Base-by-base conservation (phyloP, 2,329 filamentous ascomycete species). In the Botrytis deweyae region DNA sequence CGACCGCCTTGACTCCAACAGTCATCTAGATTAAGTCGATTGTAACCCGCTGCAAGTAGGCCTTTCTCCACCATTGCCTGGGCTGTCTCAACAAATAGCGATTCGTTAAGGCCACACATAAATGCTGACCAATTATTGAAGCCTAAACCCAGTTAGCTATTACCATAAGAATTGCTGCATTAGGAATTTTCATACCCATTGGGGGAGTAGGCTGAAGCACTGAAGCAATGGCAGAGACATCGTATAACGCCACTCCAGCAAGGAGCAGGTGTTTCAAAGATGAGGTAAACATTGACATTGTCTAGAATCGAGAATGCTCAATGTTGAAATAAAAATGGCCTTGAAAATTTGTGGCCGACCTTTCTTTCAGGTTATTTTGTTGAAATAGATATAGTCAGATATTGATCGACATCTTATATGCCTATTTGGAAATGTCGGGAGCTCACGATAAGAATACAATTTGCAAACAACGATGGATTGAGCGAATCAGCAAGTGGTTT, bases 11-110 rank as follows among this genome's bases (percentile, higher is more conserved):
- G 77, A 20, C 84, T 85, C 87, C 87, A 92, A 81, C 89, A 91
- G 79, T 92, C 90, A 78, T 91, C 89, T 72, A 89, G 85, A 73
- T 89, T 89, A 75, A 90, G 85, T 67, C 89, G 88, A 40, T 85
- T 81, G 78, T 89, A 89, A 6, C 88, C 88, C 16, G 84, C 84
- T 58, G 86, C 85, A 75, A 85, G 83, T 10, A 87, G 81, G 9
- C 85, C 87, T 7, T 85, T 81, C 10, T 84, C 81, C 38, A 87
- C 81, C 73, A 88, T 86, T 29, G 84, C 80, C 58, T 86, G 82
- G 4, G 85, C 85, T 0, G 85, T 86, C 10, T 84, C 80, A 10
- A 83, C 82, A 73, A 87, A 87, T 6, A 87, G 79, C 6, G 83
- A 83, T 75, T 87, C 83, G 75, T 86, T 87, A 36, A 87, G 82